Conservation (phyloP, 176 grass and related monocot genomes). For the Cocos nucifera region DNA sequence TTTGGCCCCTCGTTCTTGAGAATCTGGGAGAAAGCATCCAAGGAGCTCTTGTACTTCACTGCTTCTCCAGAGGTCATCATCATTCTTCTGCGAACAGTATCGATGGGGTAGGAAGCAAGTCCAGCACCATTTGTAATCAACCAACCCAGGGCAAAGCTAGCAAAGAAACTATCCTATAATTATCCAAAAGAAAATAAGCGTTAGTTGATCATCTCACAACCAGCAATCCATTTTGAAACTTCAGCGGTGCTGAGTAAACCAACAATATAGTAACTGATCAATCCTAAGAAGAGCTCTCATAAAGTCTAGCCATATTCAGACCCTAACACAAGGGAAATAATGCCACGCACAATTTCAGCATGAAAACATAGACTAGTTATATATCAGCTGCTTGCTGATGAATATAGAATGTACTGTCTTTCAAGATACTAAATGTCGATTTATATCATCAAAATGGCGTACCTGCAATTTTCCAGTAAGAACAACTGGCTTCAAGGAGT, state of each 20-base stretch:
- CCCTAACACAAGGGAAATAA: too few relatives aligned
- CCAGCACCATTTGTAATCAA: slow-evolving; percentile 1
- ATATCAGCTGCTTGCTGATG: too few relatives aligned
- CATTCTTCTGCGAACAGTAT: slow-evolving; percentile 6
- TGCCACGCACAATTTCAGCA: too few relatives aligned
- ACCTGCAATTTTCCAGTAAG: slow-evolving; percentile 10
- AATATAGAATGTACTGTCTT: too few relatives aligned
- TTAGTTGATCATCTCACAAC: too few relatives aligned
- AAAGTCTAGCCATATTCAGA: too few relatives aligned
- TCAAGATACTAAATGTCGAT: too few relatives aligned
- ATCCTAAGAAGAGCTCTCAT: too few relatives aligned
- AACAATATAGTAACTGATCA: too few relatives aligned
- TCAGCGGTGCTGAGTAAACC: too few relatives aligned
- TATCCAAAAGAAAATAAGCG: not conserved
- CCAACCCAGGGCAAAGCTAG: slow-evolving; percentile 4
- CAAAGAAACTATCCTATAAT: slow-evolving; percentile 13
- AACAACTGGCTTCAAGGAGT: slow-evolving; percentile 12
- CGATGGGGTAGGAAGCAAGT: slow-evolving; percentile 3
- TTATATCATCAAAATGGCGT: not conserved
- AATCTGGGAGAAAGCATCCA: slow-evolving; percentile 1
- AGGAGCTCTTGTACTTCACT: slow-evolving; percentile 5
- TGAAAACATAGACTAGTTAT: too few relatives aligned
- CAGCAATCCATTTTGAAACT: too few relatives aligned
- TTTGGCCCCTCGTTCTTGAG: not conserved
- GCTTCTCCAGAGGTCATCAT: slow-evolving; percentile 8